Evolutionary conservation across 257 asterid species (phyloP).

Genomic region (Solanum peruvianum): DNA sequence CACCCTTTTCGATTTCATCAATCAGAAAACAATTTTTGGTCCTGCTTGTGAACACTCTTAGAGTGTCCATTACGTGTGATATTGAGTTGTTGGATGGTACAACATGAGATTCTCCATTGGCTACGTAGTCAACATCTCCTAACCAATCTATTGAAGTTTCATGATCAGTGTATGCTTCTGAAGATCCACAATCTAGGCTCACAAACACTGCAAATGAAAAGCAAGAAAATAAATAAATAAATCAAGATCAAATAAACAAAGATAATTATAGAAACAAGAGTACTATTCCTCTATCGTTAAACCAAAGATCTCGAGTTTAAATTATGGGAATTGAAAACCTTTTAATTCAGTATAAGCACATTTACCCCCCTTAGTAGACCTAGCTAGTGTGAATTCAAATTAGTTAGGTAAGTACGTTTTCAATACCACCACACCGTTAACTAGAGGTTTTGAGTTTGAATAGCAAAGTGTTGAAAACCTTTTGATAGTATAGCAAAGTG

Average conservation of each 20-base stretch:
- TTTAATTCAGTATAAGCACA: not conserved
- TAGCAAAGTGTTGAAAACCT: not conserved
- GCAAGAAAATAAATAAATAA: not conserved
- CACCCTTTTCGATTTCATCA: not conserved
- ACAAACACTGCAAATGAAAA: not conserved
- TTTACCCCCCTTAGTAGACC: not conserved
- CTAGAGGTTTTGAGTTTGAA: not conserved
- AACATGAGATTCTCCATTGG: constrained; percentile 5
- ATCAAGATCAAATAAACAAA: not conserved
- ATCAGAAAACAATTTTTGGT: constrained; percentile 41
- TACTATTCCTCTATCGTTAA: not conserved
- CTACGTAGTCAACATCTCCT: constrained; percentile 6
- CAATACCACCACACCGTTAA: not conserved
- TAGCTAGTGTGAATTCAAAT: not conserved
- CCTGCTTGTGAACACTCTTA: constrained; percentile 34
- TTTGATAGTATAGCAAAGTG: not conserved
- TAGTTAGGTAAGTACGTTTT: not conserved
- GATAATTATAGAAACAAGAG: not conserved
- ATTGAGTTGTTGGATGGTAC: constrained; percentile 12
- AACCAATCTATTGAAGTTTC: constrained; percentile 13
- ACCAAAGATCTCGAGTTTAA: not conserved
- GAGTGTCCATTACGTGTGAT: constrained; percentile 29
- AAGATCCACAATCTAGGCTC: constrained; percentile 39
- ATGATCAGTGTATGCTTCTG: constrained; percentile 7
- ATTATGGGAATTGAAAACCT: not conserved